These are phyloP conservation scores for Alternaria gaisen DNA, from an alignment of 2,329 filamentous ascomycete genomes.

Conservation along the genomic window DNA sequence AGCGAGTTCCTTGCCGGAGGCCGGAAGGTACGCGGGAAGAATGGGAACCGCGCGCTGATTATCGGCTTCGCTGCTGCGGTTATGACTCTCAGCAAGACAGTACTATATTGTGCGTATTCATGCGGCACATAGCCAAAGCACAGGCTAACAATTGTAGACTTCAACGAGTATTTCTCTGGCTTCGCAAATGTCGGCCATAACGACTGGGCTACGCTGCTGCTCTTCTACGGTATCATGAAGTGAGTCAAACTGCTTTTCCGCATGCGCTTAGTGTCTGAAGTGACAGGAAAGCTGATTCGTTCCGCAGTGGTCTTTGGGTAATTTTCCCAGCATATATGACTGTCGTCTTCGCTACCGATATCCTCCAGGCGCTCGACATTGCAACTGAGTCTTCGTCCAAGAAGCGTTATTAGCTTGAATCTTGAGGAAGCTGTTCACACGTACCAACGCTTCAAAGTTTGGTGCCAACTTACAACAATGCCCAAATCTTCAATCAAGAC, in stretches of 20 bases:
- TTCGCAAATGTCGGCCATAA: slow-evolving; percentile 72
- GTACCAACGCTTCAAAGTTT: background rate
- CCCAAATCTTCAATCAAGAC: background rate
- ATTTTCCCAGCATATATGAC: slow-evolving; percentile 70
- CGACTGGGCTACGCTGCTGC: slow-evolving; percentile 59
- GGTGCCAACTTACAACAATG: background rate
- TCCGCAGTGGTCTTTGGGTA: slow-evolving; percentile 69
- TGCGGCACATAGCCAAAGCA: background rate
- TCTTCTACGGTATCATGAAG: slow-evolving; percentile 74
- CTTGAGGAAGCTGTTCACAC: background rate
- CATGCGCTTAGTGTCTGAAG: background rate
- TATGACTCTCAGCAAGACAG: slow-evolving; percentile 73
- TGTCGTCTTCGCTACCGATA: slow-evolving; percentile 68
- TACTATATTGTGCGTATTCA: slow-evolving; percentile 68
- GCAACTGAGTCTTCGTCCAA: slow-evolving; percentile 47
- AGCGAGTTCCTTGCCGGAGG: slow-evolving; percentile 59
- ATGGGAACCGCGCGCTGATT: slow-evolving; percentile 64
- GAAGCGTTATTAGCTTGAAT: slow-evolving; percentile 34
- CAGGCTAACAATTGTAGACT: slow-evolving; percentile 53
- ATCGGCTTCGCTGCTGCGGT: slow-evolving; percentile 67
- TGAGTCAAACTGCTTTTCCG: slow-evolving; percentile 50
- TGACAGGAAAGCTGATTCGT: slow-evolving; percentile 11
- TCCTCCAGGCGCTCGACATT: slow-evolving; percentile 65
- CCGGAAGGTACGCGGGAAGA: slow-evolving; percentile 61
- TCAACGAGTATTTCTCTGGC: slow-evolving; percentile 68